Base-by-base conservation (phyloP, 345 rosid genomes). In the Hibiscus tridactylites region DNA sequence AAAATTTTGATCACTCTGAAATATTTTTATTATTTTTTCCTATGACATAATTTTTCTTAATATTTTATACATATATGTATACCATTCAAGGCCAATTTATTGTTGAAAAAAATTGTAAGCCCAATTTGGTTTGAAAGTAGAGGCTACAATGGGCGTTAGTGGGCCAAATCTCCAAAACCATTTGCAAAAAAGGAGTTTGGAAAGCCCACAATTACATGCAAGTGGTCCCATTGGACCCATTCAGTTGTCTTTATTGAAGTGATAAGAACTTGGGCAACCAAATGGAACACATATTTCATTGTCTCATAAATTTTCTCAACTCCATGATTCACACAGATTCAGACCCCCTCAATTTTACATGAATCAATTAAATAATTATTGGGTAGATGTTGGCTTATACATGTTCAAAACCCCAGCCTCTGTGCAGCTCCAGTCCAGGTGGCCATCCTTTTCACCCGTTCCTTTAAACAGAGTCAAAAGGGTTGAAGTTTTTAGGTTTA, bases 401-500 rank as follows among this genome's bases (percentile, higher is more conserved):
- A 84, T 87, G 75, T 80, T 84, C 77, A 84, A 75, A 71, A 88
- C 44, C 44, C 9, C 9, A 7, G 44, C 44, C 44, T 7, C 44
- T 39, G 44, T 39, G 91, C 53, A 87, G 85, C 75, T 86, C 91
- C 72, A 86, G 81, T 77, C 42, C 52, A 42, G 5, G 16, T 9
- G 13, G 2, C 3, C 13, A 9, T 44, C 13, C 13, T 44, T 9
- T 70, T 52, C 62, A 33, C 19, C 21, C 62, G 44, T 19, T 89
- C 81, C 90, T 81, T 75, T 84, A 90, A 42, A 84, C 69, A 1
- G 83, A 91, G 68, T 84, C 90, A 59, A 84, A 78, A 6, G 84
- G 81, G 35, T 87, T 85, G 81, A 85, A 89, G 13, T 82, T 84
- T 59, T 76, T 77, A n/a, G 91, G 87, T 76, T 89, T 91, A 42